phyloP scores from a whole-genome alignment of 2,329 filamentous ascomycete species.

The Pyricularia sp. region DNA sequence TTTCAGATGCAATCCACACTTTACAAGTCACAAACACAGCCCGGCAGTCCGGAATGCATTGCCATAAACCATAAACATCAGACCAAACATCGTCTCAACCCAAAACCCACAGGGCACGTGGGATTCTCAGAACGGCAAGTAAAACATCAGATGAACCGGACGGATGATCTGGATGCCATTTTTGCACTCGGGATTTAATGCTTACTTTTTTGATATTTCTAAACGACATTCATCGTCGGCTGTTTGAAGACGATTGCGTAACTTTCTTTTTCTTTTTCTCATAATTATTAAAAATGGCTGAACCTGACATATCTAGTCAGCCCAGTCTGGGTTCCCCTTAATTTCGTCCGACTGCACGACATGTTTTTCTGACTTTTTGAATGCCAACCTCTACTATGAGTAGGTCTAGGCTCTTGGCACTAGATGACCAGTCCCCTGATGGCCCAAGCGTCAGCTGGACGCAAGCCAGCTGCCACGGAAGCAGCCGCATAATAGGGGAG shows the following conservation, averaged over 20 bases:
- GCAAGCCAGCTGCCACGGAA: background rate
- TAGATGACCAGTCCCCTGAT: background rate
- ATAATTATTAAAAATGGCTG: background rate
- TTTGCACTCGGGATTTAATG: background rate
- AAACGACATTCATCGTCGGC: background rate
- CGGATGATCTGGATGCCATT: background rate
- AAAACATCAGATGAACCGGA: background rate
- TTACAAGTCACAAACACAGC: background rate
- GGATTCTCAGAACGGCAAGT: background rate
- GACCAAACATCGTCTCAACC: background rate
- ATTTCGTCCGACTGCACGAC: background rate
- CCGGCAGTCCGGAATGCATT: background rate
- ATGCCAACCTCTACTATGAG: background rate
- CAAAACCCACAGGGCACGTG: background rate
- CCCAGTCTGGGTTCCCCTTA: background rate
- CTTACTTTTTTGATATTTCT: background rate
- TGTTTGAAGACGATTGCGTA: background rate
- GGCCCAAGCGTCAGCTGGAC: background rate
- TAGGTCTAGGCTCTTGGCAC: background rate
- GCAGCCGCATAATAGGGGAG: background rate
- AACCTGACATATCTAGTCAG: background rate
- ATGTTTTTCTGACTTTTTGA: background rate
- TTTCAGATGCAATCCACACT: background rate
- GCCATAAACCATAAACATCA: background rate
- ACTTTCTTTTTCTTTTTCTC: background rate